Conservation (phyloP, 2,329 filamentous ascomycete genomes). For the Microdochium trichocladiopsis region DNA sequence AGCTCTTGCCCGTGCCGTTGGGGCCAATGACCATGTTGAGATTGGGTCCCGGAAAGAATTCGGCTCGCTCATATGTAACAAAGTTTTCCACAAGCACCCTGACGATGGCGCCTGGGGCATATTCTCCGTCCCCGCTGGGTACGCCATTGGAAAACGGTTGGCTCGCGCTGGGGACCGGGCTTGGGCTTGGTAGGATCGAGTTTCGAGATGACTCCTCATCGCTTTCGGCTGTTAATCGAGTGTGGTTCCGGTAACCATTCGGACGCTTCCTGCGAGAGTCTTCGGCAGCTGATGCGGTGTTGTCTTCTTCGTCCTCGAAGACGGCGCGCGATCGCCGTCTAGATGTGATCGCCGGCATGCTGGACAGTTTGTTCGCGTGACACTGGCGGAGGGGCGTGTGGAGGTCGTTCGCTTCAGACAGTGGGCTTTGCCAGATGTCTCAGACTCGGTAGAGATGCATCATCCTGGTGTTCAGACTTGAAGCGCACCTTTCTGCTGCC, state of each 20-base stretch:
- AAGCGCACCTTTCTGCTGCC: neutral
- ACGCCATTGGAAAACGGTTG: neutral
- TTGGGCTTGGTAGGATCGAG: neutral
- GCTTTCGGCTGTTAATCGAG: conserved; percentile 7
- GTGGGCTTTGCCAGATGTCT: neutral
- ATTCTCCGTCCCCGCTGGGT: conserved; percentile 18
- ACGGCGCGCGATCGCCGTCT: conserved; percentile 36
- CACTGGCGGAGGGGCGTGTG: neutral
- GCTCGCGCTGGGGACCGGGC: neutral
- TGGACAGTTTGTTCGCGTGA: neutral
- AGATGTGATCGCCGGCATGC: conserved; percentile 18
- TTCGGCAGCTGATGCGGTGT: conserved; percentile 16
- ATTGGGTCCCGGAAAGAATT: conserved; percentile 85
- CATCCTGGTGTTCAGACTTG: too few species aligned
- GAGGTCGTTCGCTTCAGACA: neutral
- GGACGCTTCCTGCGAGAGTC: conserved; percentile 12
- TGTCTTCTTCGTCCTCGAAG: conserved; percentile 29
- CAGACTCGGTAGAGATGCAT: neutral
- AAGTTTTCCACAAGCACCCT: conserved; percentile 83
- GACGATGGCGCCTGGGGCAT: conserved; percentile 77
- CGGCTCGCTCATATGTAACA: conserved; percentile 87
- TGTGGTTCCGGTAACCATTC: conserved; percentile 4
- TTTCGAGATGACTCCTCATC: neutral
- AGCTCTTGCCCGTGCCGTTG: conserved; percentile 98
- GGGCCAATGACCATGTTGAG: conserved; percentile 98